Base-by-base conservation (phyloP, 176 grass and related monocot genomes). In the Aegilops speltoides region DNA sequence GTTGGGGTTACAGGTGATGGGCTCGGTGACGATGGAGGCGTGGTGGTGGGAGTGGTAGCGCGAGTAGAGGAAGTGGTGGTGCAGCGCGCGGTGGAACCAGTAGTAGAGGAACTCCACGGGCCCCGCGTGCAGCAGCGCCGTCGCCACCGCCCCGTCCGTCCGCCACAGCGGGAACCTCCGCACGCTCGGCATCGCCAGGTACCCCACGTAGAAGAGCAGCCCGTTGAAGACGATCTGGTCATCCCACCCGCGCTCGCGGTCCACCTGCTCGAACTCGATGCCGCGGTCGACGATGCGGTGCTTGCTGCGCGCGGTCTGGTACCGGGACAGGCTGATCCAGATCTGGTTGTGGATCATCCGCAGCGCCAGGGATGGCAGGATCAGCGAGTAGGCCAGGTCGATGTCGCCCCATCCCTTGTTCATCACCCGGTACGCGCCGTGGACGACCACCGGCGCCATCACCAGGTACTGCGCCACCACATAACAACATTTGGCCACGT, bases 91-190 rank as follows among this genome's bases (percentile, higher is more conserved):
- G 86, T 98, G 93, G 74, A 98, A 92, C 93, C 96, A 98, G 89
- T 98, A 98, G 88, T 98, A 98, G 57, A 98, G 86, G 89, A 98
- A 98, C 93, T 98, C 96, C 1, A 98, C 93, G 0, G 93, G 93
- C 3, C 93, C 93, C 0, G 75, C 57, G 79, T 95, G 96, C 16
- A 94, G 84, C 73, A 98, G 76, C 68, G 86, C 89, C 8, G 68
- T 92, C 14, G 82, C 5, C 2, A 89, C 38, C 1, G 84, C 91
- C 1, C 96, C 96, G 75, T 98, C 93, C 5, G 81, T 64, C 57
- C 93, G 28, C 96, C 96, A 98, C 88, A 79, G 8, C 40, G 93
- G 96, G 61, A 94, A 0, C 19, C 37, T 11, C 9, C 31, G 54
- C 9, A 15, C 82, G 17, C 32, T 74, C 12, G 87, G 91, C 15